Evolutionary conservation across 805 yeast genomes (phyloP), one percentile per base, ranked within the genome.

Genomic region (Saccharomyces mikatae): DNA sequence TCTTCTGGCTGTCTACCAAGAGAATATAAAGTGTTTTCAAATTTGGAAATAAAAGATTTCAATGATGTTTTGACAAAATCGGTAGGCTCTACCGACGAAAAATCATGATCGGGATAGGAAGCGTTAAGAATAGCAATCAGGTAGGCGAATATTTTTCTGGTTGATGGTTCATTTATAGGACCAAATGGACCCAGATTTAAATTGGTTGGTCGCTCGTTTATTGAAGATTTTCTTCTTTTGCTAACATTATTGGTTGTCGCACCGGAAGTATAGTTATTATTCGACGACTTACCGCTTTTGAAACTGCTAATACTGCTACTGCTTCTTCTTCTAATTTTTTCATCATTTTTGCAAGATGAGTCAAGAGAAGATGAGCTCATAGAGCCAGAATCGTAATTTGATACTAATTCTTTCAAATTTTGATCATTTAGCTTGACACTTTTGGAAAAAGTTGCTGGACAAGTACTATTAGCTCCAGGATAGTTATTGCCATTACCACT

Each of bases 21-120:
- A 1, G 87, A 83, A 54, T 86, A 78, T 62, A 92, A 77, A 3
- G 91, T 76, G 60, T 89, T 88, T 68, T 90, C 89, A 64, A 94
- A 84, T 53, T 83, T 80, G 30, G 83, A 76, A 56, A 81, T 80
- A 60, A 82, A 78, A 54, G 76, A 81, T 67, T 68, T 73, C 58
- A 63, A 70, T 48, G 64, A 70, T 52, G 69, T 80, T n/a, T 87
- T 80, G 46, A 76, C 72, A 69, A 87, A 87, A 68, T 83, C 85
- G 21, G 76, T 76, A 1, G 99, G 99, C 65, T 88, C 89, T 58
- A 94, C 79, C 27, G 86, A 80, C 11, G 95, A 80, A 63, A 92
- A 94, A 66, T 94, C 99, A 65, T 94, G 96, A 68, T 94, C 99
- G 0, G 99, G 98, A 66, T 88, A 92, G 4, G 95, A 85, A 6